Conservation (phyloP, 805 yeast genomes). For the Wickerhamomyces chaumierensis region DNA sequence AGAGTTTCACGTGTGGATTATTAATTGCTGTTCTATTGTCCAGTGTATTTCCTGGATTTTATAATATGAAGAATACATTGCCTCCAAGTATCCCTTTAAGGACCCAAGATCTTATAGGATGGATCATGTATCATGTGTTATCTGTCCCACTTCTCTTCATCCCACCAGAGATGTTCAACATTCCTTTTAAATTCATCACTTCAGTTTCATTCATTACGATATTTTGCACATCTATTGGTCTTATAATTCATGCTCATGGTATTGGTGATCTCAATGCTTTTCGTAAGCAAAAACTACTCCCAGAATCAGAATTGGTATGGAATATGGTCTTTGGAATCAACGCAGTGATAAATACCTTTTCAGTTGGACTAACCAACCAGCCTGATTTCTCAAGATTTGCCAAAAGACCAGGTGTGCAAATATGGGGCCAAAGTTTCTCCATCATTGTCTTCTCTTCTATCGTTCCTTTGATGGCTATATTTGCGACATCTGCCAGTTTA, state of each 20-base stretch:
- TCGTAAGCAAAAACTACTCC: too few species aligned
- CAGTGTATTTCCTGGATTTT: too few species aligned
- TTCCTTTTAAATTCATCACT: slow-evolving; percentile 19
- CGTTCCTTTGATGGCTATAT: slow-evolving; percentile 34
- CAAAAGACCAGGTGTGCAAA: slow-evolving; percentile 23
- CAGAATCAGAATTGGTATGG: too few species aligned
- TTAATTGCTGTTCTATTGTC: too few species aligned
- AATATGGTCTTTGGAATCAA: slow-evolving; percentile 20
- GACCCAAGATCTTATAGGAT: slow-evolving; percentile 16
- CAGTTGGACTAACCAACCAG: slow-evolving; percentile 22
- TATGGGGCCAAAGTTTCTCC: slow-evolving; percentile 27
- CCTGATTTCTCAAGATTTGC: slow-evolving; percentile 28
- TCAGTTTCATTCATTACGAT: slow-evolving; percentile 22
- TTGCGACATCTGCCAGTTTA: slow-evolving; percentile 6
- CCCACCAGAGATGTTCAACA: slow-evolving; percentile 22
- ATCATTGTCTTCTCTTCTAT: slow-evolving; percentile 27
- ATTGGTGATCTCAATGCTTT: too few species aligned
- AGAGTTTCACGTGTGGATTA: too few species aligned
- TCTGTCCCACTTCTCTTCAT: slow-evolving; percentile 19
- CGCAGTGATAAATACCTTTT: slow-evolving; percentile 19
- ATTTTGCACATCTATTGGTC: slow-evolving; percentile 10
- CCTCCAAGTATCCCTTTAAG: too few species aligned
- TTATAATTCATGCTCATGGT: too few species aligned
- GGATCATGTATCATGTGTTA: slow-evolving; percentile 28
- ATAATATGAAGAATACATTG: too few species aligned